These are phyloP conservation scores for Phaeotremella skinneri DNA, from an alignment of 768 basidiomycete species.

Conservation along the genomic window DNA sequence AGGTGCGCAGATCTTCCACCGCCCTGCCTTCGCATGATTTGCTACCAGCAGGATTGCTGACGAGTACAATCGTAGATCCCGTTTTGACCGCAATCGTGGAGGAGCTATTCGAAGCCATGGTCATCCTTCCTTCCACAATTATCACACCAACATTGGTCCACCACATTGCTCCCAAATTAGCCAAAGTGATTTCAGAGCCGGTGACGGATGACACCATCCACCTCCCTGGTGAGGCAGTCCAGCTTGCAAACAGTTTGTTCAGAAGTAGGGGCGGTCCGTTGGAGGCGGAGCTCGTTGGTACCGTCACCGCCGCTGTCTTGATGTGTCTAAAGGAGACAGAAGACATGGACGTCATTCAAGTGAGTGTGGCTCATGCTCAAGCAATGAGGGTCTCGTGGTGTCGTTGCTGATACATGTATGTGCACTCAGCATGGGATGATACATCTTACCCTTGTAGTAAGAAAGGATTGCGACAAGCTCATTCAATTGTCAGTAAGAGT, in stretches of 20 bases:
- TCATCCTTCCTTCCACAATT: constrained; percentile 60
- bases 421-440: constrained; percentile 71
- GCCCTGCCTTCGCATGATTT: not conserved
- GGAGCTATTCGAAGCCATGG: constrained; percentile 72
- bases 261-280: constrained; percentile 64
- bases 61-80: constrained; percentile 62
- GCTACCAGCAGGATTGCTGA: not conserved
- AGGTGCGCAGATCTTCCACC: constrained; percentile 56
- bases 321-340: constrained; percentile 66
- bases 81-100: constrained; percentile 80
- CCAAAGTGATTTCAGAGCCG: constrained; percentile 59
- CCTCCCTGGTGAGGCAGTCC: constrained; percentile 74
- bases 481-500: constrained; percentile 61
- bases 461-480: constrained; percentile 81
- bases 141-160: constrained; percentile 73
- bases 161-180: constrained; percentile 70
- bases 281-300: constrained; percentile 75
- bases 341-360: constrained; percentile 70
- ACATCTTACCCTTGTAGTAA: constrained; percentile 76
- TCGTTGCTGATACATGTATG: constrained; percentile 5
- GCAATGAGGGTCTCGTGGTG: not conserved
- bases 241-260: constrained; percentile 71
- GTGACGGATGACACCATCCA: constrained; percentile 65
- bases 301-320: constrained; percentile 74
- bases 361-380: constrained; percentile 23